Percentiles rank a stretch among this genome's conserved stretches.
These are phyloP conservation scores for Cokeromyces recurvatus DNA, from an alignment of 371 early-diverging fungal species.

Conservation along the genomic window DNA sequence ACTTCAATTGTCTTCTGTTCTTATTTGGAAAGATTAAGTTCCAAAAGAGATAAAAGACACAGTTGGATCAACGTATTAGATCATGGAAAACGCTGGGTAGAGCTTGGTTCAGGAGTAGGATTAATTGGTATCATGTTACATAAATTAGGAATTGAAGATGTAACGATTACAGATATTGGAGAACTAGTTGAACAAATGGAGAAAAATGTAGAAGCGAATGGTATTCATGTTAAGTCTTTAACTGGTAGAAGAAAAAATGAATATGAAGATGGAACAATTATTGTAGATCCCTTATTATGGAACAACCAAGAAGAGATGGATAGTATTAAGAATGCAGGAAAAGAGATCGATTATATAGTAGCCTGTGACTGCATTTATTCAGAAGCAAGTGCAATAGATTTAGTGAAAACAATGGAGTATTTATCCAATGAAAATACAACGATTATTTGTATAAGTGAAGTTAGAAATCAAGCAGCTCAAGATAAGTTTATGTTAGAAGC, in stretches of 20 bases:
- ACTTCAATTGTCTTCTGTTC: constrained; percentile 45
- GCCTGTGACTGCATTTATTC: constrained; percentile 57
- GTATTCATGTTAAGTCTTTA: constrained; percentile 22
- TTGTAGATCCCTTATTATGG: constrained; percentile 45
- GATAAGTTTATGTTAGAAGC: constrained; percentile 44
- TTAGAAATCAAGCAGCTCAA: constrained; percentile 49
- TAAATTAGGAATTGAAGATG: constrained; percentile 39
- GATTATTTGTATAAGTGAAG: constrained; percentile 48
- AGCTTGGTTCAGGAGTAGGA: constrained; percentile 50
- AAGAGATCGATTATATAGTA: constrained; percentile 43
- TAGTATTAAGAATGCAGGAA: constrained; percentile 23
- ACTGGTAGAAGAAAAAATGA: constrained; percentile 37
- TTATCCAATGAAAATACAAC: constrained; percentile 29
- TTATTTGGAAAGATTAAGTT: constrained; percentile 30
- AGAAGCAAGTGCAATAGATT: constrained; percentile 46
- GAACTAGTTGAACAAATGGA: constrained; percentile 41
- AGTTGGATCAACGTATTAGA: constrained; percentile 38
- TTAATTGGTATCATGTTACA: constrained; percentile 46
- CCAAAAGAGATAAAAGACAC: constrained; percentile 21
- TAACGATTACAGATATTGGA: constrained; percentile 43
- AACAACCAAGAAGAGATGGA: constrained; percentile 32
- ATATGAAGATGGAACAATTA: constrained; percentile 12
- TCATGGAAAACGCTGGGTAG: constrained; percentile 40
- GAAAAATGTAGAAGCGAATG: constrained; percentile 43
- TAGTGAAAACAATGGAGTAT: constrained; percentile 43